phyloP scores from a whole-genome alignment of 73 alveolate genomes.

The Tetrahymena borealis region DNA sequence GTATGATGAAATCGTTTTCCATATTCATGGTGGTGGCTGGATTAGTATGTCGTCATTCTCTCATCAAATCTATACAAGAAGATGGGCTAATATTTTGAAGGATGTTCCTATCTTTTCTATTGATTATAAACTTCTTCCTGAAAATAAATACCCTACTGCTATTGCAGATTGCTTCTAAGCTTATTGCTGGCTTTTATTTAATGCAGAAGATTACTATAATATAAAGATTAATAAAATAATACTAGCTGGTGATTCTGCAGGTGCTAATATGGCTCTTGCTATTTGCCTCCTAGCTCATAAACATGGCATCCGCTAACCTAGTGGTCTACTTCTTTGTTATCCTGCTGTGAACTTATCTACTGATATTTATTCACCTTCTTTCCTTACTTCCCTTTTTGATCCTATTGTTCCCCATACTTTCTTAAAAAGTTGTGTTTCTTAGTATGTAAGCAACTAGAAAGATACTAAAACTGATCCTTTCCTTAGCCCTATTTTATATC shows the following conservation, averaged over 20 bases:
- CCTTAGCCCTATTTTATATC: constrained; percentile 55
- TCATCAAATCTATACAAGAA: constrained; percentile 80
- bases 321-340: neutral
- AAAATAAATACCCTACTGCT: constrained; percentile 75
- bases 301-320: neutral
- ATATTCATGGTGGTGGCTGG: constrained; percentile 96
- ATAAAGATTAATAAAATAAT: neutral
- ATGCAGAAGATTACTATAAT: constrained; percentile 47
- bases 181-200: constrained; percentile 69
- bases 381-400: constrained; percentile 43
- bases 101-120: constrained; percentile 69
- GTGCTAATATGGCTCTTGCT: constrained; percentile 51
- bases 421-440: constrained; percentile 70
- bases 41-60: constrained; percentile 82
- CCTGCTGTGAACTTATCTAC: neutral
- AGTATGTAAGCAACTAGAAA: constrained; percentile 51
- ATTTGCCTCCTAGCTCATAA: neutral
- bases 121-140: constrained; percentile 88
- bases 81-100: constrained; percentile 64
- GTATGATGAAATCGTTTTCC: constrained; percentile 38
- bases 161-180: constrained; percentile 84
- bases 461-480: constrained; percentile 51
- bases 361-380: neutral
- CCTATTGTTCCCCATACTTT: constrained; percentile 82
- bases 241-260: constrained; percentile 51